Conservation (phyloP, 495 filamentous ascomycete genomes). For the Copromyces sp. region DNA sequence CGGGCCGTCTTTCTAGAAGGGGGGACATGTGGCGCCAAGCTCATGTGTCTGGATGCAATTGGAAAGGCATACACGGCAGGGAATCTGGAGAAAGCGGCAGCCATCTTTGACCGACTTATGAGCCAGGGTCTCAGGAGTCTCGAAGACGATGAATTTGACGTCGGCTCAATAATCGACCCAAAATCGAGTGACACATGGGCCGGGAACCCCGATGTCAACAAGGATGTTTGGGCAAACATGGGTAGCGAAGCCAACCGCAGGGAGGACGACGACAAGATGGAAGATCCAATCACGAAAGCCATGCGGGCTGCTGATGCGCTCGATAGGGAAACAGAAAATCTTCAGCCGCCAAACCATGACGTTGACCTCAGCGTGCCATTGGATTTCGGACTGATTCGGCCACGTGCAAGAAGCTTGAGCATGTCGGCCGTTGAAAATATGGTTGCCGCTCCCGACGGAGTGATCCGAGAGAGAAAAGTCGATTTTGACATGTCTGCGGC, state of each 20-base stretch:
- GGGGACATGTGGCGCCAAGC: constrained; percentile 35
- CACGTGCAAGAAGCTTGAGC: constrained; percentile 27
- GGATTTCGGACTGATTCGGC: constrained; percentile 6
- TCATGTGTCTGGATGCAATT: constrained; percentile 34
- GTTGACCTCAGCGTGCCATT: constrained; percentile 25
- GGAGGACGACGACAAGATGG: constrained; percentile 1
- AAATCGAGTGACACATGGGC: background rate
- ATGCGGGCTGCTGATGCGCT: constrained; percentile 44
- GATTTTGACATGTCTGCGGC: background rate
- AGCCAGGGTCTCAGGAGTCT: constrained; percentile 30
- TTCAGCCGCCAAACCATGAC: constrained; percentile 27
- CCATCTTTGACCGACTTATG: constrained; percentile 32
- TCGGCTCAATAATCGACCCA: background rate
- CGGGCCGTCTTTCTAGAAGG: constrained; percentile 43
- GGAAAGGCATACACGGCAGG: constrained; percentile 31
- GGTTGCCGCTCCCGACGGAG: constrained; percentile 9
- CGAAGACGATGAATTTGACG: constrained; percentile 3
- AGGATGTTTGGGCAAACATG: background rate
- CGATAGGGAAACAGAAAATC: constrained; percentile 33
- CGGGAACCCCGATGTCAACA: background rate
- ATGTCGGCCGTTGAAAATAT: constrained; percentile 20
- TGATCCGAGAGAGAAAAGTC: background rate
- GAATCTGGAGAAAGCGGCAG: constrained; percentile 31
- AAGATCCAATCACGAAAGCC: constrained; percentile 32
- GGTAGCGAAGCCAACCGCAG: background rate